Conservation (phyloP, 1,284 basidiomycete species). For the Pascua sp. region DNA sequence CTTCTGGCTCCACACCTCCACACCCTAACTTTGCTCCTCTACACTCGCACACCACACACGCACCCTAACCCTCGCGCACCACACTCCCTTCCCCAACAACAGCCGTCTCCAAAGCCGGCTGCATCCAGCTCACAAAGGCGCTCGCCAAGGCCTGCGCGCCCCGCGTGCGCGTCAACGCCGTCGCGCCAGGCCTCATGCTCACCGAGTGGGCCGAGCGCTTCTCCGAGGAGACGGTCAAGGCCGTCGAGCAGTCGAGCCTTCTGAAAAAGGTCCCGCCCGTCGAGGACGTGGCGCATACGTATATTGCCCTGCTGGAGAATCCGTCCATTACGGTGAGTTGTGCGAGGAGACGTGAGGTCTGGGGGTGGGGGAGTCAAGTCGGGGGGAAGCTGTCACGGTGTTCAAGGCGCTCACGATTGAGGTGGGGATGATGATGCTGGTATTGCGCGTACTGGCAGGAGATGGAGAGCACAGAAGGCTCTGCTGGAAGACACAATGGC, state of each 20-base stretch:
- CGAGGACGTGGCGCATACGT: constrained; percentile 14
- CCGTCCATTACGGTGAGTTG: constrained; percentile 3
- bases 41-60: too few species aligned
- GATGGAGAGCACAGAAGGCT: too few species aligned
- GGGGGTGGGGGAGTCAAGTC: too few species aligned
- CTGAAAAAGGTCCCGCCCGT: constrained; percentile 13
- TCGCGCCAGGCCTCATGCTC: constrained; percentile 23
- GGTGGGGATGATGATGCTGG: too few species aligned
- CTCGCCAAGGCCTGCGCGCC: constrained; percentile 25
- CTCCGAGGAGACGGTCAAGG: constrained; percentile 14
- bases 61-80: too few species aligned
- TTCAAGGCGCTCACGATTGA: too few species aligned
- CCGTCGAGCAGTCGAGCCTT: constrained; percentile 9
- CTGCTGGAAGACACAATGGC: too few species aligned
- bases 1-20: too few species aligned
- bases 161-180: constrained; percentile 23
- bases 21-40: too few species aligned
- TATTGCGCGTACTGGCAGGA: too few species aligned
- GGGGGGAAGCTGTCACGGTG: too few species aligned
- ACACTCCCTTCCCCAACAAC: neutral
- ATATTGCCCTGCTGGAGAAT: constrained; percentile 3
- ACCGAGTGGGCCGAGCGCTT: constrained; percentile 28
- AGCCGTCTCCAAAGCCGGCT: constrained; percentile 26
- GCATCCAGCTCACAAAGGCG: constrained; percentile 23
- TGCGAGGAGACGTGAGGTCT: neutral